Base-by-base conservation (phyloP, 108 stramenopile genomes). In the Stephanodiscus minutulus region DNA sequence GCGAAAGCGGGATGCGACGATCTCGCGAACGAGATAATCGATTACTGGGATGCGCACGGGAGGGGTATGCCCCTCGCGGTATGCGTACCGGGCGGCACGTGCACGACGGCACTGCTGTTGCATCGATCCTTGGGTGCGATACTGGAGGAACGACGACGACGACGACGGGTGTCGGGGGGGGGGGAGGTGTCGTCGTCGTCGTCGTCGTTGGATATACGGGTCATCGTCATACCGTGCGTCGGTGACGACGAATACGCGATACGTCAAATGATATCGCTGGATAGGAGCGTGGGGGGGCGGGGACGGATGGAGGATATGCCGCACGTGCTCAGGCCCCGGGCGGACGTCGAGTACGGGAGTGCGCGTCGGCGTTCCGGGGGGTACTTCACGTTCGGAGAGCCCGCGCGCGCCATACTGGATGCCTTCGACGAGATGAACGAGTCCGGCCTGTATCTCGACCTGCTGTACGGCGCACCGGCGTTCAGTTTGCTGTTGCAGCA, bases 201-300 rank as follows among this genome's bases (percentile, higher is more conserved):
- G n/a, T n/a, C n/a, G 57, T 25, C 57, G 18, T 27, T 90, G 77
- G 89, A 90, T 56, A 94, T 94, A 67, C 58, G 82, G 54, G 89
- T 94, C 9, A 82, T 90, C 29, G 93, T 91, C 17, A 78, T 94
- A 43, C 93, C 93, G 15, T 94, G 93, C 47, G 88, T 94, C 11
- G 93, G 93, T 47, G 91, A 91, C 56, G 85, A 84, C 24, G 77
- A 70, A 29, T 94, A 94, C 70, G 89, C 91, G 4, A 35, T 65
- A 52, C 64, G 89, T 15, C 93, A 94, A 85, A 94, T 94, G 93
- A 85, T 81, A 43, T 71, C 84, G 8, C 63, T 94, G 22, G 68
- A 84, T 52, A 82, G 73, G 50, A 46, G 66, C 27, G 55, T 77
- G 12, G 85, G 85, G 39, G 85, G 80, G 10, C 59, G 48, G 2